Conservation (phyloP, 2,329 filamentous ascomycete genomes). For the Fusarium clavum region DNA sequence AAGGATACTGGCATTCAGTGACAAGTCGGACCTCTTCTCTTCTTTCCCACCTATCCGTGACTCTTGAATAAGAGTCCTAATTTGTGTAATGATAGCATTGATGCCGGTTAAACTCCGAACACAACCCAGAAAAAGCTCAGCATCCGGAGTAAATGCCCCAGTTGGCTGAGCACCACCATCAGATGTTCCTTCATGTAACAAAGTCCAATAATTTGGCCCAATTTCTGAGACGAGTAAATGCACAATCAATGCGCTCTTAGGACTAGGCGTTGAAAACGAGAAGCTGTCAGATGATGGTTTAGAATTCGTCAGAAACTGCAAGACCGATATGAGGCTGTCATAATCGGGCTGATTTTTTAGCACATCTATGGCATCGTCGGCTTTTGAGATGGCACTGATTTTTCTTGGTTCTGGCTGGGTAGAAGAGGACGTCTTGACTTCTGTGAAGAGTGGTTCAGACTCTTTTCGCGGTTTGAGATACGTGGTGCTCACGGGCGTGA, state of each 20-base stretch:
- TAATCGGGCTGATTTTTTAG: constrained; percentile 73
- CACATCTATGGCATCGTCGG: constrained; percentile 67
- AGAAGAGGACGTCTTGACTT: constrained; percentile 48
- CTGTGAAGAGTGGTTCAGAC: constrained; percentile 54
- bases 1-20: constrained; percentile 58
- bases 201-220: constrained; percentile 83
- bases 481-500: constrained; percentile 65
- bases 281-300: constrained; percentile 37
- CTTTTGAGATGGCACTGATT: constrained; percentile 44
- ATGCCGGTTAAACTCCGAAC: constrained; percentile 81
- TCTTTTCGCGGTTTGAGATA: constrained; percentile 56
- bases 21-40: constrained; percentile 55
- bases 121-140: constrained; percentile 68
- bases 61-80: constrained; percentile 71
- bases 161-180: constrained; percentile 13
- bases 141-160: constrained; percentile 49
- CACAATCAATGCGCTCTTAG: constrained; percentile 79
- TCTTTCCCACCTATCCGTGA: constrained; percentile 55
- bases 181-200: constrained; percentile 62
- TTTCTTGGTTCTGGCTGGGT: not conserved
- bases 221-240: constrained; percentile 79
- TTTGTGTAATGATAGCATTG: constrained; percentile 78
- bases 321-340: constrained; percentile 62
- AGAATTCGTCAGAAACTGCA: constrained; percentile 62
- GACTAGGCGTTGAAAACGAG: constrained; percentile 61